Conservation (phyloP, 192 early-diverging fungal genomes). For the Backusella luteola region DNA sequence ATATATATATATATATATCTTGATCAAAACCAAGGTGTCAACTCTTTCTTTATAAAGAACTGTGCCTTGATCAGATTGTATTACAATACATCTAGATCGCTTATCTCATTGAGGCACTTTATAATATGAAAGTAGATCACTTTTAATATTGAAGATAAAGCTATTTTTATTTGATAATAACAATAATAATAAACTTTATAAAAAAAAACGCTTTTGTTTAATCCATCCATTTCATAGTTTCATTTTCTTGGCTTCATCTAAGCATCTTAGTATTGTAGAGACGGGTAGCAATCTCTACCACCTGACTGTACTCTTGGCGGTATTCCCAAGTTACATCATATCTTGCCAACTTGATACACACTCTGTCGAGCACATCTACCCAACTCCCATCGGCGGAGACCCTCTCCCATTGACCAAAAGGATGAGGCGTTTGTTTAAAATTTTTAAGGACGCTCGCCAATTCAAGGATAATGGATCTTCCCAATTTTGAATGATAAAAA, state of each 20-base stretch:
- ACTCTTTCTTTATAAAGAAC: neutral
- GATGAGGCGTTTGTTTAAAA: neutral
- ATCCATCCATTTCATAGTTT: neutral
- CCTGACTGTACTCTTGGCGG: constrained; percentile 7
- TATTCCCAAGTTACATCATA: constrained; percentile 19
- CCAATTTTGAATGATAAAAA: constrained; percentile 20
- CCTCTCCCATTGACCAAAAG: neutral
- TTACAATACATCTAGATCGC: neutral
- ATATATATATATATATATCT: neutral
- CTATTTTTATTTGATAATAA: neutral
- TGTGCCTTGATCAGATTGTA: neutral
- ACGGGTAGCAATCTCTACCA: constrained; percentile 4
- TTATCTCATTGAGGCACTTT: neutral
- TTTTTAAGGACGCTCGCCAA: constrained; percentile 20
- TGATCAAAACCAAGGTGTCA: neutral
- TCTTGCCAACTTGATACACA: constrained; percentile 4
- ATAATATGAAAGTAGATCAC: neutral
- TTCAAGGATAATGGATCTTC: constrained; percentile 25
- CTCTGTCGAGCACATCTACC: constrained; percentile 5
- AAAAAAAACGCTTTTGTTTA: neutral
- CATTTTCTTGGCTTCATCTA: neutral
- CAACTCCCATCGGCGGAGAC: neutral
- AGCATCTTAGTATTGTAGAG: neutral
- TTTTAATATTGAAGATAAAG: neutral
- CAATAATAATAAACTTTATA: neutral